Conservation (phyloP, 2,329 filamentous ascomycete species). For the Arthrobotrys musiformis region DNA sequence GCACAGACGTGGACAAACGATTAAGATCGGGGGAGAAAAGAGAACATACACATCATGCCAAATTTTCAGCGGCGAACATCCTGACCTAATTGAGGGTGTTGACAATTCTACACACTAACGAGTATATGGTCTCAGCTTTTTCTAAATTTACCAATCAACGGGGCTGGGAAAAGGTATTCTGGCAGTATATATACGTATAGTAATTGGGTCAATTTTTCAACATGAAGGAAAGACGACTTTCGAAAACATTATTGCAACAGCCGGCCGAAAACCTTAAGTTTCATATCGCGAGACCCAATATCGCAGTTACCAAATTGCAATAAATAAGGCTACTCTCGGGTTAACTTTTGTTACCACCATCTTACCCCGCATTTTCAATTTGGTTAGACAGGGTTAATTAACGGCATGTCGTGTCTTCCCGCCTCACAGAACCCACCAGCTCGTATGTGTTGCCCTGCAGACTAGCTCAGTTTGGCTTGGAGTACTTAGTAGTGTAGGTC, state of each 20-base stretch:
- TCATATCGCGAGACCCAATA: background rate
- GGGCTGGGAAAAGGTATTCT: background rate
- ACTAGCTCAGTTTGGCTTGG: background rate
- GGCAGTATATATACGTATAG: too few species aligned
- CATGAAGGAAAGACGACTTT: background rate
- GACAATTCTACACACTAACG: background rate
- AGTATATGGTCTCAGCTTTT: slow-evolving; percentile 21
- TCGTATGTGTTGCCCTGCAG: slow-evolving; percentile 42
- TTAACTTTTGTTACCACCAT: slow-evolving; percentile 28
- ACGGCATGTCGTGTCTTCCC: slow-evolving; percentile 50
- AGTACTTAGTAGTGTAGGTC: background rate
- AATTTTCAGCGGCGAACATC: slow-evolving; percentile 10
- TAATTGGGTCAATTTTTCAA: background rate
- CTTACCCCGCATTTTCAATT: slow-evolving; percentile 55
- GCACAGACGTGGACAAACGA: slow-evolving; percentile 41
- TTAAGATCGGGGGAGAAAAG: background rate
- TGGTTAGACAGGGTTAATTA: slow-evolving; percentile 53
- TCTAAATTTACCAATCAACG: background rate
- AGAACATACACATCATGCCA: background rate
- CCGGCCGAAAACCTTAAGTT: background rate
- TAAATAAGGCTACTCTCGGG: slow-evolving; percentile 12
- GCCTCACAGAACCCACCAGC: slow-evolving; percentile 50
- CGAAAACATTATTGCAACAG: background rate
- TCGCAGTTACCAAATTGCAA: background rate
- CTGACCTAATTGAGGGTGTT: background rate